Conservation (phyloP, 257 asterid genomes). For the Oldenlandia corymbosa region DNA sequence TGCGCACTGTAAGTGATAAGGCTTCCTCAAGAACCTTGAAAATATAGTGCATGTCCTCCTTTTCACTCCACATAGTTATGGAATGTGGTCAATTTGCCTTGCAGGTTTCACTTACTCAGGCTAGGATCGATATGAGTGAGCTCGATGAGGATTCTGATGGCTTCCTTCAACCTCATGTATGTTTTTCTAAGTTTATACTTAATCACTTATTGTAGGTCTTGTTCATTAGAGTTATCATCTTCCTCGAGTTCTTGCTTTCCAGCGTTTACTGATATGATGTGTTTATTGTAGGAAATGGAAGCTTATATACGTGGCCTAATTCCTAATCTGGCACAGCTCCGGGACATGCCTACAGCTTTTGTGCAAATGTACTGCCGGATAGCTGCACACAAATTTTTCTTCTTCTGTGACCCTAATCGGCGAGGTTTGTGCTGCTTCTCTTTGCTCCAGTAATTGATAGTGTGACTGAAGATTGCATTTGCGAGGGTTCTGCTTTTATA, state of each 20-base stretch:
- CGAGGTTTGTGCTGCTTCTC: slow-evolving; percentile 58
- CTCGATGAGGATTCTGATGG: slow-evolving; percentile 99
- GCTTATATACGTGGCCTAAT: slow-evolving; percentile 91
- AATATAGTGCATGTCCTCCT: not conserved
- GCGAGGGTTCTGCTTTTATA: not conserved
- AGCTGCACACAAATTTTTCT: slow-evolving; percentile 97
- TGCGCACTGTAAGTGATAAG: slow-evolving; percentile 84
- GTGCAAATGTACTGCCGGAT: slow-evolving; percentile 97
- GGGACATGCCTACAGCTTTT: slow-evolving; percentile 92
- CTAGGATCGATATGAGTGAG: slow-evolving; percentile 99
- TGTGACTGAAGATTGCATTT: not conserved
- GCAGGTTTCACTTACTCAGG: slow-evolving; percentile 98
- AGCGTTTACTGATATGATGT: not conserved
- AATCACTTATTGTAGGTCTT: slow-evolving; percentile 5
- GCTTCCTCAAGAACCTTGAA: slow-evolving; percentile 1
- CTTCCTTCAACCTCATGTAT: slow-evolving; percentile 93
- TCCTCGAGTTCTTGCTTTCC: not conserved
- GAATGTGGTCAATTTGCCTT: slow-evolving; percentile 18
- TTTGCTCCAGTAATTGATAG: not conserved
- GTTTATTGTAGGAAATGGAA: slow-evolving; percentile 77
- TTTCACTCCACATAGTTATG: not conserved
- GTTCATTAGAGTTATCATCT: not conserved
- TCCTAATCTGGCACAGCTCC: slow-evolving; percentile 92
- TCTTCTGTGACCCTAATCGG: slow-evolving; percentile 97
- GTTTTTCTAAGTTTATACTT: slow-evolving; percentile 27